These are phyloP conservation scores for Verbena officinalis DNA, from an alignment of 257 asterid species.

Conservation along the genomic window DNA sequence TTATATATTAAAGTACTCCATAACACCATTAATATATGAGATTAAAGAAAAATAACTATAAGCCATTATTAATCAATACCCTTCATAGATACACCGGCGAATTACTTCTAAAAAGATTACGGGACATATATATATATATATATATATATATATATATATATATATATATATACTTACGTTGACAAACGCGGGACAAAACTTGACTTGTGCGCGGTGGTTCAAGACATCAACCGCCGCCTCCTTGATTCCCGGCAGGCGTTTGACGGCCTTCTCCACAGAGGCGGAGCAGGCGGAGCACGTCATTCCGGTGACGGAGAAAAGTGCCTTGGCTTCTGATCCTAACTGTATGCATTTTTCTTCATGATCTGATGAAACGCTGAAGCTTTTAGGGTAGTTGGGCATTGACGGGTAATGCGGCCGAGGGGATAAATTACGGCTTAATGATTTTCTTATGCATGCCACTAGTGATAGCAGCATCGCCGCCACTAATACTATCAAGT, in stretches of 20 bases:
- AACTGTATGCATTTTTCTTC: conserved; percentile 40
- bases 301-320: conserved; percentile 58
- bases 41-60: no score
- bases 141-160: no score
- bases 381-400: conserved; percentile 37
- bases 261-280: conserved; percentile 60
- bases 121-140: no score
- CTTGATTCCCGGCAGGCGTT: conserved; percentile 53
- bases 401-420: conserved; percentile 41
- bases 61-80: no score
- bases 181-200: conserved; percentile 39
- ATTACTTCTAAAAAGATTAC: no score
- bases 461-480: conserved; percentile 27
- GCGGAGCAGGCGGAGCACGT: conserved; percentile 60
- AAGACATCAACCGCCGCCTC: conserved; percentile 50
- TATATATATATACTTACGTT: conserved; percentile 40
- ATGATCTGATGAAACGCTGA: conserved; percentile 22
- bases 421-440: conserved; percentile 31
- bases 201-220: conserved; percentile 51
- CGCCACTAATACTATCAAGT: conserved; percentile 31
- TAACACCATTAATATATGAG: no score
- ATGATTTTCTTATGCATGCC: conserved; percentile 34
- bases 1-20: no score
- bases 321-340: conserved; percentile 43
- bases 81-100: no score